These are phyloP conservation scores for Physcomitrellopsis africana DNA, from an alignment of 225 moss, liverwort and hornwort genomes.

Conservation along the genomic window DNA sequence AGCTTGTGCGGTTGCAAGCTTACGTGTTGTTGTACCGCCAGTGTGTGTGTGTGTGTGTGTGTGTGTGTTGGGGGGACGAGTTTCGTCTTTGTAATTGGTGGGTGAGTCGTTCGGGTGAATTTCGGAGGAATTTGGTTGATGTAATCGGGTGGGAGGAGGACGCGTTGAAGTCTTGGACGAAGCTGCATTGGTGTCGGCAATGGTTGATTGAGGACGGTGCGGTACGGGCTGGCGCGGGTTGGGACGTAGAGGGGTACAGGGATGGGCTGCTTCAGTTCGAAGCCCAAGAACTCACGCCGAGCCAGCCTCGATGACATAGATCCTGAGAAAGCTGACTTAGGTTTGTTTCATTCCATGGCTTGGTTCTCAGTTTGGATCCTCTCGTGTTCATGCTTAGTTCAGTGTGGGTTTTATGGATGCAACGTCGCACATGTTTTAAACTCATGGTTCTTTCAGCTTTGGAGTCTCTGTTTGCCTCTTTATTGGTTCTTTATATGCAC, in stretches of 20 bases:
- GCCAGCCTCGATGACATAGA: constrained; percentile 55
- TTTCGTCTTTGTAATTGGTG: neutral
- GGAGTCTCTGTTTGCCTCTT: neutral
- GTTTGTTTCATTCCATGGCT: constrained; percentile 38
- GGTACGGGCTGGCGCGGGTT: constrained; percentile 19
- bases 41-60: neutral
- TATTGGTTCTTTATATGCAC: neutral
- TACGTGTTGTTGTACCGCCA: neutral
- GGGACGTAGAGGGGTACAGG: constrained; percentile 43
- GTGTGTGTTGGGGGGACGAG: neutral
- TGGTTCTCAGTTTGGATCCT: constrained; percentile 7
- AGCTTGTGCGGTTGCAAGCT: too few species aligned
- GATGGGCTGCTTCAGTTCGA: constrained; percentile 98
- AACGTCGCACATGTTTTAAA: neutral
- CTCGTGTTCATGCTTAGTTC: too few species aligned
- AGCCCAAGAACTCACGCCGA: constrained; percentile 69
- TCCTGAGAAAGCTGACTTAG: constrained; percentile 72
- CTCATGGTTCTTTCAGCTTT: neutral
- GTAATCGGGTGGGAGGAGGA: neutral
- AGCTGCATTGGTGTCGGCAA: constrained; percentile 41
- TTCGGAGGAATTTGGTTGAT: neutral
- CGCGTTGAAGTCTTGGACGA: neutral
- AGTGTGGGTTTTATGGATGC: neutral
- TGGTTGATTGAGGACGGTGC: constrained; percentile 48
- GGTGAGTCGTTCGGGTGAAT: neutral